Percentiles rank a stretch among this genome's conserved stretches.
These are phyloP conservation scores for Hypoxylon sp. DNA, from an alignment of 2,329 filamentous ascomycete genomes.

Conservation along the genomic window DNA sequence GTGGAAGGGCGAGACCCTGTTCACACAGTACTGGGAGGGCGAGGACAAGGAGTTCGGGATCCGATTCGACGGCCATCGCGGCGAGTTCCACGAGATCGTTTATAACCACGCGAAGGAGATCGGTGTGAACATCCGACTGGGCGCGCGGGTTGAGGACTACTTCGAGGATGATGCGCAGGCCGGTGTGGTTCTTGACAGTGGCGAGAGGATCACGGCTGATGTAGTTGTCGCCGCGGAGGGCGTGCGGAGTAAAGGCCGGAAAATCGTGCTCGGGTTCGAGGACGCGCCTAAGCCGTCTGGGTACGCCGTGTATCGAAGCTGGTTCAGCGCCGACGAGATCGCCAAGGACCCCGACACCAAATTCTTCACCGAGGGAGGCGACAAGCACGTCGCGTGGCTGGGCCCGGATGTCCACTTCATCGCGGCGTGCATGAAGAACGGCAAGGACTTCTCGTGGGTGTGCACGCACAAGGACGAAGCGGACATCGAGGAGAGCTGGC, in stretches of 20 bases:
- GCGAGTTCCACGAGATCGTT: slow-evolving; percentile 61
- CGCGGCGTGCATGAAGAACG: slow-evolving; percentile 60
- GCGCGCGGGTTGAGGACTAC: slow-evolving; percentile 55
- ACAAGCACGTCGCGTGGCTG: slow-evolving; percentile 62
- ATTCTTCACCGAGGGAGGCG: slow-evolving; percentile 57
- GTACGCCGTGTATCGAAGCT: slow-evolving; percentile 56
- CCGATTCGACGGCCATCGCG: slow-evolving; percentile 62
- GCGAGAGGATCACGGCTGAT: slow-evolving; percentile 51
- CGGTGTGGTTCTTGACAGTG: slow-evolving; percentile 38
- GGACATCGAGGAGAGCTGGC: slow-evolving; percentile 43
- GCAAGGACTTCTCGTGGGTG: slow-evolving; percentile 63
- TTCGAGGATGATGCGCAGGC: slow-evolving; percentile 49
- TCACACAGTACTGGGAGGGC: slow-evolving; percentile 54
- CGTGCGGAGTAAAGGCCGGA: slow-evolving; percentile 56
- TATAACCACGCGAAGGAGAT: slow-evolving; percentile 60
- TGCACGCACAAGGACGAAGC: slow-evolving; percentile 56
- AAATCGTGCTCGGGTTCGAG: slow-evolving; percentile 56
- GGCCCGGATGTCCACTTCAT: slow-evolving; percentile 62
- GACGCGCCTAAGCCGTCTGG: slow-evolving; percentile 54
- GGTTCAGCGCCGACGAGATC: slow-evolving; percentile 56
- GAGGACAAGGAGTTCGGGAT: slow-evolving; percentile 53
- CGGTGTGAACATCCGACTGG: slow-evolving; percentile 58
- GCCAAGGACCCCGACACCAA: slow-evolving; percentile 54
- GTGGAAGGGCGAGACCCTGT: slow-evolving; percentile 59
- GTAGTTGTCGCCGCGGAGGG: slow-evolving; percentile 58